Evolutionary conservation across 148 eudicot genomes (phyloP), one percentile per base, ranked within the genome.

Genomic region (Simmondsia chinensis): DNA sequence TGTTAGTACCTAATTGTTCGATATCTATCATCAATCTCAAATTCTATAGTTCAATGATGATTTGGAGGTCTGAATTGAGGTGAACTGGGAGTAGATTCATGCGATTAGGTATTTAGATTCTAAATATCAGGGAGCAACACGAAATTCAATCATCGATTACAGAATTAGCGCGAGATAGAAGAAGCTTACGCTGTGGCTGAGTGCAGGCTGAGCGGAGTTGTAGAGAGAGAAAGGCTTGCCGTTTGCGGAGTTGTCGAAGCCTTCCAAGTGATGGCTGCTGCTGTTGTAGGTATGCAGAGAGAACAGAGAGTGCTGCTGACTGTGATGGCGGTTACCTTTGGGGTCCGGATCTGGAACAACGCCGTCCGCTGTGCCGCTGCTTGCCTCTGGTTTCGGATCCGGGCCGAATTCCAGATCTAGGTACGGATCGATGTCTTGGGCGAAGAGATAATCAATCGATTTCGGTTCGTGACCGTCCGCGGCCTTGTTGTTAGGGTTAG

Each of bases 261-360:
- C 43, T n/a, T 63, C 60, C 45, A 35, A 46, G 33, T 34, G 42
- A 10, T 20, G 5, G 23, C 19, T 31, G 31, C 28, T 46, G 34
- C 4, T 26, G 6, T 18, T 11, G 50, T 28, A 5, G 63, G 51
- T n/a, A n/a, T n/a, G n/a, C 8, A 57, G 7, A 9, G 64, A 46
- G 25, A 50, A 50, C 46, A 56, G 29, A 0, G 60, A 59, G 8
- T 65, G 69, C 13, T 48, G 50, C 29, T 44, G 47, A 3, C 21
- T 0, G 46, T 63, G 65, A 61, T 38, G 54, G 32, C 66, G 15
- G 62, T 54, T 1, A 60, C 30, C 59, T 50, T 71, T 46, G 53
- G 60, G 50, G 61, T 79, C 63, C 23, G 77, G 87, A 42, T 70
- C 82, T 1, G 97, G 95, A 14, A 84, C 97, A 0, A 81, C 80